Evolutionary conservation across 495 filamentous ascomycete genomes (phyloP).

Genomic region (Aspergillus coremiiformis): DNA sequence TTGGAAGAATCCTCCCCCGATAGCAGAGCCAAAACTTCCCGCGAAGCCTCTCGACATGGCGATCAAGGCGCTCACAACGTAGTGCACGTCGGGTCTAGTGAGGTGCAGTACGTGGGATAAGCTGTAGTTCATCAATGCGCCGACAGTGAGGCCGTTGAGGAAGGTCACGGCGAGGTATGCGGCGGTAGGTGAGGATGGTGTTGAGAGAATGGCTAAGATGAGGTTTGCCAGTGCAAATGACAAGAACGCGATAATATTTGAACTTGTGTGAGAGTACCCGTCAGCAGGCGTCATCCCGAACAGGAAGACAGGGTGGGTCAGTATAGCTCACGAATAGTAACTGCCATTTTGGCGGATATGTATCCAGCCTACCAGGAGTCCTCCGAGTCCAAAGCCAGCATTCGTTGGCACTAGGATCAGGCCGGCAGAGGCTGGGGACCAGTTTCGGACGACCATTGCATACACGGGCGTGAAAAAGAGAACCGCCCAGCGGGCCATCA

Average conservation of each 20-base stretch:
- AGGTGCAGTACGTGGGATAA: constrained; percentile 68
- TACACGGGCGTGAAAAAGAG: constrained; percentile 72
- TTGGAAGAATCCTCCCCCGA: constrained; percentile 67
- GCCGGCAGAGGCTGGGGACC: constrained; percentile 58
- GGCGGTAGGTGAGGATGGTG: constrained; percentile 31
- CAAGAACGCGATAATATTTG: constrained; percentile 46
- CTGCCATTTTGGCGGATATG: constrained; percentile 61
- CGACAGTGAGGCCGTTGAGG: constrained; percentile 60
- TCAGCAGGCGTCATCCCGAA: too few relatives aligned
- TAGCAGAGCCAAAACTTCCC: constrained; percentile 66
- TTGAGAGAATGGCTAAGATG: constrained; percentile 43
- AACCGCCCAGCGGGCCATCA: constrained; percentile 71
- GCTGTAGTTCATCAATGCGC: constrained; percentile 67
- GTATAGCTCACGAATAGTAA: constrained; percentile 49
- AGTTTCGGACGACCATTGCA: constrained; percentile 60
- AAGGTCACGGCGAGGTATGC: constrained; percentile 52
- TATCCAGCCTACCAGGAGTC: constrained; percentile 58
- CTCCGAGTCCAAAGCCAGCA: constrained; percentile 62
- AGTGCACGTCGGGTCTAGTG: constrained; percentile 53
- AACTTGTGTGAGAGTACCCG: constrained; percentile 11
- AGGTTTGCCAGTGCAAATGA: constrained; percentile 48
- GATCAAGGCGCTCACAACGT: constrained; percentile 61
- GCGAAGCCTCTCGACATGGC: constrained; percentile 70
- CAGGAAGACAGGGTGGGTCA: not conserved
- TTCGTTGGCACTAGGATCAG: constrained; percentile 71